phyloP scores from a whole-genome alignment of 495 filamentous ascomycete genomes.

The Talaromyces adpressus region DNA sequence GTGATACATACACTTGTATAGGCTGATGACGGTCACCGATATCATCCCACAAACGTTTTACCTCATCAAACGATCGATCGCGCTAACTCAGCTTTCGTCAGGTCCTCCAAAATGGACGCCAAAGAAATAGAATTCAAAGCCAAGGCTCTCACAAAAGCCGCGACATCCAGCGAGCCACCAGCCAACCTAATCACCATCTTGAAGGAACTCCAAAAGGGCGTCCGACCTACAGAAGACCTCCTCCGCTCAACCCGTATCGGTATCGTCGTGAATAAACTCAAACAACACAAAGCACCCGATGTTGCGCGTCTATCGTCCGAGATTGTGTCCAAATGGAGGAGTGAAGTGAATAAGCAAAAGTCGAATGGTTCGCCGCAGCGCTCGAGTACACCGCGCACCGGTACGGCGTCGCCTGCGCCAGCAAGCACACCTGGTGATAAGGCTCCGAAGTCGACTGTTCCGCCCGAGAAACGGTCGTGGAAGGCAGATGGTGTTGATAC shows the following conservation, averaged over 20 bases:
- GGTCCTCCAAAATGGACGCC: constrained; percentile 56
- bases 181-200: constrained; percentile 60
- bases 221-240: constrained; percentile 81
- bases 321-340: constrained; percentile 83
- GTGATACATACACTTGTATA: neutral
- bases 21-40: neutral
- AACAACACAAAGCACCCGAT: constrained; percentile 66
- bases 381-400: constrained; percentile 37
- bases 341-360: constrained; percentile 68
- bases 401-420: constrained; percentile 27
- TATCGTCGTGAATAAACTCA: constrained; percentile 77
- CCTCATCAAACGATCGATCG: neutral
- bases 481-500: constrained; percentile 71
- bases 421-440: constrained; percentile 36
- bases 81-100: neutral
- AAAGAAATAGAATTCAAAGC: constrained; percentile 69
- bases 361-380: constrained; percentile 40
- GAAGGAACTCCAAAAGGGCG: constrained; percentile 66
- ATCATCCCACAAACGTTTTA: neutral
- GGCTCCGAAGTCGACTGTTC: constrained; percentile 56
- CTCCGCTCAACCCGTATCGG: constrained; percentile 81
- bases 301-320: constrained; percentile 67
- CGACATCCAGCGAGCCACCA: constrained; percentile 58
- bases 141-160: constrained; percentile 69
- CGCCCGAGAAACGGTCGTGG: constrained; percentile 70